Percentiles rank a stretch among this genome's conserved stretches.
phyloP scores from a whole-genome alignment of 148 eudicot genomes.

The Arctostaphylos glauca region DNA sequence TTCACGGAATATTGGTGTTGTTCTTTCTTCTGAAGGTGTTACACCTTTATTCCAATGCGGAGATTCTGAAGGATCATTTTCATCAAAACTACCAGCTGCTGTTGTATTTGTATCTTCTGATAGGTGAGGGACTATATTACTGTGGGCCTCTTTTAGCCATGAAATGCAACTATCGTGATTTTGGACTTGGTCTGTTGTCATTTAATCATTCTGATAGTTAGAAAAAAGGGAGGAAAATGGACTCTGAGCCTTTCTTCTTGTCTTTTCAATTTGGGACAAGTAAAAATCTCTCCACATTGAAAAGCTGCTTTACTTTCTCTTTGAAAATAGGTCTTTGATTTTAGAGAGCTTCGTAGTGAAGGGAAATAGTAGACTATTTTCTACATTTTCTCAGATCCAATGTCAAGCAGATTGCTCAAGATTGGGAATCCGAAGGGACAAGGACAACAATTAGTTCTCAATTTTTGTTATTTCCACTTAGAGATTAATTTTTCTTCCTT shows the following conservation, averaged over 20 bases:
- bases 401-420: too few relatives aligned
- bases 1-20: constrained; percentile 18
- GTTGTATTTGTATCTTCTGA: constrained; percentile 25
- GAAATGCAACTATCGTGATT: not conserved
- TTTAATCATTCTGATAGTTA: not conserved
- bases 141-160: not conserved
- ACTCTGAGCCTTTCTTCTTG: too few relatives aligned
- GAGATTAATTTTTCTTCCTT: not conserved
- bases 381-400: too few relatives aligned
- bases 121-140: constrained; percentile 13
- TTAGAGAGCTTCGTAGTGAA: too few relatives aligned
- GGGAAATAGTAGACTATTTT: too few relatives aligned
- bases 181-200: not conserved
- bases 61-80: constrained; percentile 8
- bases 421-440: too few relatives aligned
- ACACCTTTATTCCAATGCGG: constrained; percentile 21
- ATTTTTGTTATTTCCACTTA: not conserved
- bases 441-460: not conserved
- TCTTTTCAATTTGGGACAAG: too few relatives aligned
- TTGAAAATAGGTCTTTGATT: too few relatives aligned
- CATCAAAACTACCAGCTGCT: constrained; percentile 25
- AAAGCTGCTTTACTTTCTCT: too few relatives aligned
- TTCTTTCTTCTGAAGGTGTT: constrained; percentile 26
- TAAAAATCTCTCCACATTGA: too few relatives aligned
- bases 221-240: too few relatives aligned